phyloP scores from a whole-genome alignment of 768 basidiomycete genomes.

The Leccinellum luteum region DNA sequence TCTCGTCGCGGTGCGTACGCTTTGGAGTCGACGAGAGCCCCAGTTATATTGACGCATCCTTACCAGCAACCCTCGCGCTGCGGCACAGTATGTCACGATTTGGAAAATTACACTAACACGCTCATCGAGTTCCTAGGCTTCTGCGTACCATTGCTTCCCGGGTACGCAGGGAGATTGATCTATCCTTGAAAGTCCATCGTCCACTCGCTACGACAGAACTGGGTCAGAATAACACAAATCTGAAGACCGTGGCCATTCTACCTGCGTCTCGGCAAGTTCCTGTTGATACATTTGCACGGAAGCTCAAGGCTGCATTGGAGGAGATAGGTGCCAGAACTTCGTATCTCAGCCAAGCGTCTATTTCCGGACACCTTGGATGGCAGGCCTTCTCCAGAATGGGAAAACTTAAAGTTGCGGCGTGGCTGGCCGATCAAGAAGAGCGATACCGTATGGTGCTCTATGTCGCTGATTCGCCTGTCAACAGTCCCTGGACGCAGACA shows the following conservation, averaged over 20 bases:
- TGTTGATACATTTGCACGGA: slow-evolving; percentile 84
- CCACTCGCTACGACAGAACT: slow-evolving; percentile 56
- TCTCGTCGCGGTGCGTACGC: slow-evolving; percentile 68
- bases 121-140: slow-evolving; percentile 43
- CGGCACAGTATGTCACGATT: slow-evolving; percentile 60
- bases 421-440: slow-evolving; percentile 96
- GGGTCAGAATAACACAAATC: slow-evolving; percentile 77
- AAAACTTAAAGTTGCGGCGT: slow-evolving; percentile 87
- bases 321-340: slow-evolving; percentile 91
- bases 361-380: slow-evolving; percentile 86
- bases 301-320: slow-evolving; percentile 84
- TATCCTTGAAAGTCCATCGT: slow-evolving; percentile 49
- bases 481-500: slow-evolving; percentile 96
- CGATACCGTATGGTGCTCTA: slow-evolving; percentile 91
- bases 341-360: slow-evolving; percentile 90
- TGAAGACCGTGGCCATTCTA: slow-evolving; percentile 92
- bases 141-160: slow-evolving; percentile 90
- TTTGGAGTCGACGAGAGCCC: background rate
- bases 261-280: slow-evolving; percentile 88
- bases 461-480: slow-evolving; percentile 93
- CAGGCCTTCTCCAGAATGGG: slow-evolving; percentile 97
- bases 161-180: slow-evolving; percentile 80
- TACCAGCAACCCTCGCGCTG: slow-evolving; percentile 75
- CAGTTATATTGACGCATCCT: background rate
- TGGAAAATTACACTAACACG: background rate